Base-by-base conservation (phyloP, 1,284 basidiomycete genomes). In the Psilocybe mexicana region DNA sequence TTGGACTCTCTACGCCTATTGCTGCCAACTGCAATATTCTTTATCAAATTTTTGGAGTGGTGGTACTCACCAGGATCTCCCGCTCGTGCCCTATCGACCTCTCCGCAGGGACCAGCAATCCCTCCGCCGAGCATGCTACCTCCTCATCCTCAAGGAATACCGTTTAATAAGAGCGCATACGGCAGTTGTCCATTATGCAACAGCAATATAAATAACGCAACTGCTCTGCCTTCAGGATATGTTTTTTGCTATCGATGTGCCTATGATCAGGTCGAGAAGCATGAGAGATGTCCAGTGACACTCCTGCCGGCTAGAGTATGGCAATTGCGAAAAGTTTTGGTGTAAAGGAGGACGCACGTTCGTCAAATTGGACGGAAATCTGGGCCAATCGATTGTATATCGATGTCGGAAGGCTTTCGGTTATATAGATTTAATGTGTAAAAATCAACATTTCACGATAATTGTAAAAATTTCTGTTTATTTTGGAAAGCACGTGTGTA, bases 21-120 rank as follows among this genome's bases (percentile, higher is more conserved):
- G 12, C 83, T 97, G 8, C 94, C 97, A 1, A 92, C 92, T 2
- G 88, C 94, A 36, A 96, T 99, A 60, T 97, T 99, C 73, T 90
- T 94, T 71, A 84, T 99, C 79, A 98, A 97, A 74, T 96, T 99
- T 73, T 80, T 98, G 33, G 95, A 99, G 75, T 99, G 97, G 96
- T 99, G 97, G 96, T 99, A 98, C 73, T 96, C 94, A 14, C 93
- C 96, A 7, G 85, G 86, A 30, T 98, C 96, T 2, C 95, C 96
- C n/a, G 83, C 89, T 62, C 81, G 86, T 57, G 80, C 85, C 45
- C 69, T 90, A 55, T 79, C 84, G 26, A 74, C 80, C 42, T 80
- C 85, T 25, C 85, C 83, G 46, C 79, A 79, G 60, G 86, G 84
- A 23, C 90, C 87, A 18, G 79, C 84, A 0, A 82, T 94, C 36